These are phyloP conservation scores for Uronychia setigera DNA, from an alignment of 73 alveolate genomes.

Conservation along the genomic window DNA sequence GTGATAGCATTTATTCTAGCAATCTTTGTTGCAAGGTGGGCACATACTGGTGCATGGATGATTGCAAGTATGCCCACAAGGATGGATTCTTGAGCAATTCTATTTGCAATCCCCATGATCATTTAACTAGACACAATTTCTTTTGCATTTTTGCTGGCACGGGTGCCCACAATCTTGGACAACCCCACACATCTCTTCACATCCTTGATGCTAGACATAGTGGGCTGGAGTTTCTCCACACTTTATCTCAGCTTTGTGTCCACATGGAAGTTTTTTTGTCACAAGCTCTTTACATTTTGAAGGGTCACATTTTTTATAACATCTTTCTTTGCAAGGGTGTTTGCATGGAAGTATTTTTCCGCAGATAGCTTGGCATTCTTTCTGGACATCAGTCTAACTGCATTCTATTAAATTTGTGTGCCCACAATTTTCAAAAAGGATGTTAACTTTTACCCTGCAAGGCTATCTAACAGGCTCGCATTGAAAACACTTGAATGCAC, in stretches of 20 bases:
- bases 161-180: conserved; percentile 72
- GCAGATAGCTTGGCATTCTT: neutral
- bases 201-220: conserved; percentile 27
- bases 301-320: neutral
- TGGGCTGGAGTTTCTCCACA: conserved; percentile 6
- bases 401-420: neutral
- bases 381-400: neutral
- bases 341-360: neutral
- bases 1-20: conserved; percentile 70
- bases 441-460: neutral
- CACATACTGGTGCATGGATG: conserved; percentile 67
- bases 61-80: conserved; percentile 81
- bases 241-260: conserved; percentile 28
- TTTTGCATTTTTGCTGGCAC: conserved; percentile 73
- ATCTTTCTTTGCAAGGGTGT: neutral
- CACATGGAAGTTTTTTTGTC: conserved; percentile 21
- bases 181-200: conserved; percentile 52
- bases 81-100: conserved; percentile 58
- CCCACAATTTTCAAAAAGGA: neutral
- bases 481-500: conserved; percentile 24
- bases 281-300: conserved; percentile 19
- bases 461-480: conserved; percentile 1
- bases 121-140: conserved; percentile 39
- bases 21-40: conserved; percentile 60
- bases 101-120: conserved; percentile 68